Conservation (phyloP, 2,329 filamentous ascomycete genomes). For the Colletotrichum tabaci region DNA sequence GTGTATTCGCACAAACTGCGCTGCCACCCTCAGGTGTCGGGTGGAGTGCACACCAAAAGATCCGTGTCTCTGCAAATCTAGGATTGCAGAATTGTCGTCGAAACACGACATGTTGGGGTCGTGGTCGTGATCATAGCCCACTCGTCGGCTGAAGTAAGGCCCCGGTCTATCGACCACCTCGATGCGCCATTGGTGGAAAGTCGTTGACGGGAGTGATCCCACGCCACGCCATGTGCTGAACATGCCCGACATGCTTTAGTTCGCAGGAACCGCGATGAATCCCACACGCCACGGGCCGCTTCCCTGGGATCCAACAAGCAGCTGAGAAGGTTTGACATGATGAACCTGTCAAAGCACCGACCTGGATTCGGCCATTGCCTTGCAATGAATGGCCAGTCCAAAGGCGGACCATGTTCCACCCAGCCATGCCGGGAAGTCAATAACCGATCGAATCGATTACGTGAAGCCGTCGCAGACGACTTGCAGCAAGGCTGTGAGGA, state of each 20-base stretch:
- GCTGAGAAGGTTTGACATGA: neutral
- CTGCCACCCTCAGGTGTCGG: slow-evolving; percentile 31
- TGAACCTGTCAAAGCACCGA: neutral
- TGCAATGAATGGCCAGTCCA: neutral
- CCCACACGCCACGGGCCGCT: slow-evolving; percentile 27
- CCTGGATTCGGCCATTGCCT: neutral
- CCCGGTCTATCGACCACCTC: neutral
- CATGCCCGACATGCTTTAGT: slow-evolving; percentile 32
- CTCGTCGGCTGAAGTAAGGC: slow-evolving; percentile 21
- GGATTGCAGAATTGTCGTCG: neutral
- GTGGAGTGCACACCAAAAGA: slow-evolving; percentile 30
- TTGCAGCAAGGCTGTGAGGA: slow-evolving; percentile 19
- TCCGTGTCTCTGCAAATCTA: slow-evolving; percentile 11
- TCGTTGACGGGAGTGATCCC: slow-evolving; percentile 10
- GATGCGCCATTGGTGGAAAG: slow-evolving; percentile 37
- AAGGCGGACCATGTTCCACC: neutral
- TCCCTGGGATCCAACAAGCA: slow-evolving; percentile 19
- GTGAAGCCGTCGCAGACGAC: slow-evolving; percentile 15
- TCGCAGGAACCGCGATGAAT: slow-evolving; percentile 27
- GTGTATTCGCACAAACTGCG: neutral
- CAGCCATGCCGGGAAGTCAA: neutral
- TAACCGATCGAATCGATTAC: neutral
- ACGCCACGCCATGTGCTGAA: slow-evolving; percentile 28
- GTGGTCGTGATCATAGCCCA: neutral
- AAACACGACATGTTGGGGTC: neutral